Conservation (phyloP, 1,139 yeast genomes). For the Debaryomyces subglobosus region DNA sequence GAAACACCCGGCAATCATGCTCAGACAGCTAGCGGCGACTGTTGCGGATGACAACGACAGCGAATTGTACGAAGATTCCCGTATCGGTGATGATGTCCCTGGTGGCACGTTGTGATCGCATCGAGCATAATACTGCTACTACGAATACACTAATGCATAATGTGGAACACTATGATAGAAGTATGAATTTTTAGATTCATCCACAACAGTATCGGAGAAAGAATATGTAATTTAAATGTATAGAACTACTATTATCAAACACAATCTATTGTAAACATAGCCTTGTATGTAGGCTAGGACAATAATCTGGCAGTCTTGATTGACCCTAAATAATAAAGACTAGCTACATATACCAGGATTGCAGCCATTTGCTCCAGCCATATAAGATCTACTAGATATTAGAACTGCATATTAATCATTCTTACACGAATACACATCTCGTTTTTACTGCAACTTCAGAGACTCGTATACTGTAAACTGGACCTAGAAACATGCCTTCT, state of each 20-base stretch:
- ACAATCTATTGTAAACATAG: neutral
- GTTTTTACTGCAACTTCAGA: neutral
- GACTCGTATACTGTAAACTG: neutral
- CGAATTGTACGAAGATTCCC: conserved; percentile 41
- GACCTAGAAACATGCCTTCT: no score
- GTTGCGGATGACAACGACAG: conserved; percentile 35
- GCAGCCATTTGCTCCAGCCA: no score
- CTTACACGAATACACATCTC: no score
- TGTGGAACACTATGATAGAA: neutral
- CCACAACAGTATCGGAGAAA: neutral
- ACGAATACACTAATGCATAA: neutral
- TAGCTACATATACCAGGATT: neutral
- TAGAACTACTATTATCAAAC: neutral
- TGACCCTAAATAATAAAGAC: neutral
- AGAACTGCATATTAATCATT: no score
- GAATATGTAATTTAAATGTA: neutral
- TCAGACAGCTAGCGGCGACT: conserved; percentile 70
- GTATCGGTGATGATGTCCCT: conserved; percentile 54
- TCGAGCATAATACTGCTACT: neutral
- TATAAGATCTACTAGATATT: no score
- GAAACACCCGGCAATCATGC: conserved; percentile 90
- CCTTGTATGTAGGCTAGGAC: neutral
- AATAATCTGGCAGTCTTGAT: neutral
- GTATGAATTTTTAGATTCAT: neutral
- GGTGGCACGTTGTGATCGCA: conserved; percentile 50